These are phyloP conservation scores for Pontederia crassipes DNA, from an alignment of 176 grass and related monocot genomes.

Conservation along the genomic window DNA sequence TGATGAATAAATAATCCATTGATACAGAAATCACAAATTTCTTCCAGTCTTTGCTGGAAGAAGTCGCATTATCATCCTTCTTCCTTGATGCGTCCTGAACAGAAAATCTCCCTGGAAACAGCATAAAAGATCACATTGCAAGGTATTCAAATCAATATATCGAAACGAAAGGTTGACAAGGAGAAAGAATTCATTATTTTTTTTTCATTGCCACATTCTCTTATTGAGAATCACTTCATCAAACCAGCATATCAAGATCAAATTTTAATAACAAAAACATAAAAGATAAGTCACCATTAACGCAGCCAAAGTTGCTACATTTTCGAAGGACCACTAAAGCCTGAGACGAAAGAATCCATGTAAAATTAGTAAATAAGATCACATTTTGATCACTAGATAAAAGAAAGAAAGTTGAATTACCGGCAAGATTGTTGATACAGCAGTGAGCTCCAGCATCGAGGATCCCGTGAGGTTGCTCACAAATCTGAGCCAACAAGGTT, in stretches of 20 bases:
- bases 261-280: neutral
- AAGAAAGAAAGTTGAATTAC: slow-evolving; percentile 14
- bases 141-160: too few species aligned
- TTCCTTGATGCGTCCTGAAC: slow-evolving; percentile 22
- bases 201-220: too few species aligned
- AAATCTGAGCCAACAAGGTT: neutral
- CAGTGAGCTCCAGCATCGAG: slow-evolving; percentile 29
- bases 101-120: slow-evolving; percentile 27
- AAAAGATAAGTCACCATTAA: slow-evolving; percentile 17
- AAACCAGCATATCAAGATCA: neutral
- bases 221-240: too few species aligned
- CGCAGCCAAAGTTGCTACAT: slow-evolving; percentile 40
- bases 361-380: neutral
- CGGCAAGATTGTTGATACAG: slow-evolving; percentile 66
- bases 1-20: slow-evolving; percentile 59
- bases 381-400: neutral
- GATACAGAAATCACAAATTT: slow-evolving; percentile 35
- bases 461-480: slow-evolving; percentile 20
- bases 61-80: slow-evolving; percentile 42
- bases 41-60: slow-evolving; percentile 34
- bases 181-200: too few species aligned
- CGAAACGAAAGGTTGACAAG: too few species aligned
- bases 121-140: neutral
- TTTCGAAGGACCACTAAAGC: slow-evolving; percentile 69
- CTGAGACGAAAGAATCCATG: slow-evolving; percentile 22